Evolutionary conservation across 75 land plant species (phyloP).

Genomic region (Cunninghamia lanceolata): DNA sequence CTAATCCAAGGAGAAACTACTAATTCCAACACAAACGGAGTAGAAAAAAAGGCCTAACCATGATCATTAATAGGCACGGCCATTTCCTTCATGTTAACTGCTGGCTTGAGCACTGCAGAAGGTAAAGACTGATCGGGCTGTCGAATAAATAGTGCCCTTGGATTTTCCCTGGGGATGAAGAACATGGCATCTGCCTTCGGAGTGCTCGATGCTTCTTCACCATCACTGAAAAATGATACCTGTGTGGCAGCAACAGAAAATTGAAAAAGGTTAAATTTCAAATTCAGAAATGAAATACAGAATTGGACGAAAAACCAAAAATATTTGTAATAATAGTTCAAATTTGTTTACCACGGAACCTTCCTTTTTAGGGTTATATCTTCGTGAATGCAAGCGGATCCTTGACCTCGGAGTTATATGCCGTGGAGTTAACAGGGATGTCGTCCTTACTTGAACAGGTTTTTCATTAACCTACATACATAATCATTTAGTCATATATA

Average conservation of each 20-base stretch:
- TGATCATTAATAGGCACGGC: constrained; percentile 38
- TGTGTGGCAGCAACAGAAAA: constrained; percentile 19
- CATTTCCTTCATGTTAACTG: constrained; percentile 32
- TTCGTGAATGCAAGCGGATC: constrained; percentile 75
- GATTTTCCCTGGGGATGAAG: constrained; percentile 93
- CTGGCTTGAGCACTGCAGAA: constrained; percentile 28
- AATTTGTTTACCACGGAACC: constrained; percentile 57
- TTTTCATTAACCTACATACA: constrained; percentile 65
- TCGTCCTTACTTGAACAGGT: constrained; percentile 64
- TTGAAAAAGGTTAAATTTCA: too few species aligned
- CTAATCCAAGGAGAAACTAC: neutral
- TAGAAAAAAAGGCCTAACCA: constrained; percentile 24
- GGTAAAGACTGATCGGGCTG: constrained; percentile 63
- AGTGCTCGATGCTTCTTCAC: constrained; percentile 71
- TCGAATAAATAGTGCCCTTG: constrained; percentile 78
- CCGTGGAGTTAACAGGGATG: constrained; percentile 70
- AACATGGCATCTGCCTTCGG: constrained; percentile 97
- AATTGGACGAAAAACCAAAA: neutral
- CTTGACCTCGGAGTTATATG: constrained; percentile 76
- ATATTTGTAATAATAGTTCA: neutral
- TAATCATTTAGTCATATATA: neutral
- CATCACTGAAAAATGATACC: constrained; percentile 91
- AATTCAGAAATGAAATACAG: neutral
- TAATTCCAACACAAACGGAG: neutral
- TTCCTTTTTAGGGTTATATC: constrained; percentile 76